These are phyloP conservation scores for Zygosaccharomyces lentus DNA, from an alignment of 805 yeast genomes.

Conservation along the genomic window DNA sequence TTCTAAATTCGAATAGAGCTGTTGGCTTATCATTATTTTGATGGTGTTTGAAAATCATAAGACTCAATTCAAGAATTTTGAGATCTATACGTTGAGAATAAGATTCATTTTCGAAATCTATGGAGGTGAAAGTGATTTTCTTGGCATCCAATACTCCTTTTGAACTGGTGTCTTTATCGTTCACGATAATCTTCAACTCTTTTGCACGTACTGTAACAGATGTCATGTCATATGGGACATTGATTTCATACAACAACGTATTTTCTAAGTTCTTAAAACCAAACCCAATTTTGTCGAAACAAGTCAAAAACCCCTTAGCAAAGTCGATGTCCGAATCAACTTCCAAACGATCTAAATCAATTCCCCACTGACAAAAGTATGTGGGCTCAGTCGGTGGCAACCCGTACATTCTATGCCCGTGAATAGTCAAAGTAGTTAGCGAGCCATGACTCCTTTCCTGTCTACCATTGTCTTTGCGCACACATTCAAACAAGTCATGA, in stretches of 20 bases:
- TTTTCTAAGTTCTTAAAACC: constrained; percentile 77
- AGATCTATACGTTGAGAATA: constrained; percentile 55
- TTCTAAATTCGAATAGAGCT: constrained; percentile 43
- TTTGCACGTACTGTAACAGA: constrained; percentile 56
- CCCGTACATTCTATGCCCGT: constrained; percentile 92
- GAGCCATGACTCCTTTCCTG: constrained; percentile 19
- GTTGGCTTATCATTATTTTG: constrained; percentile 20
- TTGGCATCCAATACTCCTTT: constrained; percentile 23
- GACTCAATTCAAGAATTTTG: constrained; percentile 44
- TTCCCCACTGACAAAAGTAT: constrained; percentile 86
- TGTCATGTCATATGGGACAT: constrained; percentile 63
- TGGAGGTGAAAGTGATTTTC: constrained; percentile 41
- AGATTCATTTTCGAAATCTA: constrained; percentile 66
- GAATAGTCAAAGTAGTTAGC: constrained; percentile 52
- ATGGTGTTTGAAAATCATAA: constrained; percentile 17
- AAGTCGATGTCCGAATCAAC: constrained; percentile 49
- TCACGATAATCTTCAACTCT: constrained; percentile 40
- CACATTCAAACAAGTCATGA: constrained; percentile 26
- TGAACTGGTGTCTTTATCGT: constrained; percentile 31
- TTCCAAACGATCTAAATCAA: constrained; percentile 56
- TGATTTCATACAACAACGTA: constrained; percentile 53
- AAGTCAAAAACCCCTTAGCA: constrained; percentile 40
- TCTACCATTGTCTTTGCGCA: constrained; percentile 27
- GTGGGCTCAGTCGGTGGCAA: constrained; percentile 86
- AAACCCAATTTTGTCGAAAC: constrained; percentile 49